These are phyloP conservation scores for Lentinula guzmanii DNA, from an alignment of 768 basidiomycete genomes.

Conservation along the genomic window DNA sequence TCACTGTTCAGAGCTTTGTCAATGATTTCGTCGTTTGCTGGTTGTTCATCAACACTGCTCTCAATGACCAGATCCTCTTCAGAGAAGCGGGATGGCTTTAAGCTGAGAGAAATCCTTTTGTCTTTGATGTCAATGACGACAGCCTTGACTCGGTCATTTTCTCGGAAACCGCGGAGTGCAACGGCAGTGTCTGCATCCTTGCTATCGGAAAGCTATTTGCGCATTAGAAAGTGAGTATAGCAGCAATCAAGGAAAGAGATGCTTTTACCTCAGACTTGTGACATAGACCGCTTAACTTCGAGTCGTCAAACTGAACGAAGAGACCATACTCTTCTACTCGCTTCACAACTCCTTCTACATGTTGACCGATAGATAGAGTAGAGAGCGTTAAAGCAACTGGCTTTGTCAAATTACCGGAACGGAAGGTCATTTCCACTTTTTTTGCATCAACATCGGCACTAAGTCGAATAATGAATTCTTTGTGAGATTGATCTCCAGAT, in stretches of 20 bases:
- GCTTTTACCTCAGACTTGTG: constrained; percentile 81
- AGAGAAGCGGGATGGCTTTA: constrained; percentile 85
- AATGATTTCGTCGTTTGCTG: constrained; percentile 12
- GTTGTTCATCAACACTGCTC: constrained; percentile 21
- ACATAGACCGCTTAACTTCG: constrained; percentile 84
- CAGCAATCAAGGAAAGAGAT: not conserved
- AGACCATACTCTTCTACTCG: constrained; percentile 84
- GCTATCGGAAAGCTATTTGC: constrained; percentile 77
- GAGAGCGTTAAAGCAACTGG: constrained; percentile 33
- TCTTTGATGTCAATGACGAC: constrained; percentile 67
- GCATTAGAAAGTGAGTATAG: not conserved
- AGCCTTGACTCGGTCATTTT: constrained; percentile 83
- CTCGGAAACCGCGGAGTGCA: constrained; percentile 77
- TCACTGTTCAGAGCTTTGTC: constrained; percentile 5
- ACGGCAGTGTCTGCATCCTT: constrained; percentile 70
- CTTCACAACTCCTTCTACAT: constrained; percentile 73
- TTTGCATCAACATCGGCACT: constrained; percentile 69
- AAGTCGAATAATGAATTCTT: not conserved
- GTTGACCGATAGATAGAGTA: constrained; percentile 74
- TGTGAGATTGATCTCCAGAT: not conserved
- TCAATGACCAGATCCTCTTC: constrained; percentile 52
- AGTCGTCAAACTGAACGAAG: constrained; percentile 86
- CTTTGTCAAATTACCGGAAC: constrained; percentile 51
- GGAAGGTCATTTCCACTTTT: constrained; percentile 89
- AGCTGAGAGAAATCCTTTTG: constrained; percentile 75